Conservation (phyloP, 2,329 filamentous ascomycete species). For the Fonsecaea erecta region DNA sequence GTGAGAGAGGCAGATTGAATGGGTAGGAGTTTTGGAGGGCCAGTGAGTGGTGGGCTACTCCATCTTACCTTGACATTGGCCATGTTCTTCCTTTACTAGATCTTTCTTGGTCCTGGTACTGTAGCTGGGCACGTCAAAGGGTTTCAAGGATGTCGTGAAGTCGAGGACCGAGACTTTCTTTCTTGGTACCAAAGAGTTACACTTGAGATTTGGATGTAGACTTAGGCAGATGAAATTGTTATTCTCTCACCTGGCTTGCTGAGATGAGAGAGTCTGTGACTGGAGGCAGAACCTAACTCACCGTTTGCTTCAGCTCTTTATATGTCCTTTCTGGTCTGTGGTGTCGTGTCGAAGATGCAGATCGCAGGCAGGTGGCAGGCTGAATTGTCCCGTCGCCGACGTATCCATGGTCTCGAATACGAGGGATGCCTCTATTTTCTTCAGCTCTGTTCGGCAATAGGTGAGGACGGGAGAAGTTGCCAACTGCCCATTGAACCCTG, state of each 20-base stretch:
- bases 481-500: neutral
- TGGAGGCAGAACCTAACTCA: neutral
- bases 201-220: neutral
- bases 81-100: constrained; percentile 10
- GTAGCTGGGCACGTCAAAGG: no score
- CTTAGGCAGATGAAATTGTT: neutral
- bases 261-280: neutral
- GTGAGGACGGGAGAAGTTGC: no score
- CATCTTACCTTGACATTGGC: constrained; percentile 10
- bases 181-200: neutral
- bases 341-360: neutral
- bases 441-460: neutral
- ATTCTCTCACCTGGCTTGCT: neutral
- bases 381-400: constrained; percentile 16
- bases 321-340: constrained; percentile 4
- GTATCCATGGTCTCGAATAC: constrained; percentile 1
- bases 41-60: neutral
- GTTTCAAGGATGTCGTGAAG: no score
- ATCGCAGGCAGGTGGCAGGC: neutral
- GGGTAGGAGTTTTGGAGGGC: no score
- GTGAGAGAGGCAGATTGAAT: no score
- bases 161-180: neutral
- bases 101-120: neutral
- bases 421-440: neutral
- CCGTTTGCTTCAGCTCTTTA: constrained; percentile 1